Evolutionary conservation across 148 eudicot species (phyloP), one percentile per base, ranked within the genome.

Genomic region (Simmondsia chinensis): DNA sequence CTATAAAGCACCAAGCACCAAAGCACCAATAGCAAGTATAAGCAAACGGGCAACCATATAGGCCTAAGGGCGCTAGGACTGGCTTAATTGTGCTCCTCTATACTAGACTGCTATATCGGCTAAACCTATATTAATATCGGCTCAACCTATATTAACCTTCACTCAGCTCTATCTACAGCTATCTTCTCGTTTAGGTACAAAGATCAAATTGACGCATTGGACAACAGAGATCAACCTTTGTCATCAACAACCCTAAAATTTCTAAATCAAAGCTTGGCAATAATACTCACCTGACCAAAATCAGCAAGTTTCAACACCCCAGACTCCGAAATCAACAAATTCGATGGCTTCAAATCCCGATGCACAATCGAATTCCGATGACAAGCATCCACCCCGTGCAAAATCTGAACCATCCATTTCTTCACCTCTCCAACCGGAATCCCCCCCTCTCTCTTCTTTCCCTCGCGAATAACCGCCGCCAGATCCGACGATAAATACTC

Each of bases 271-370:
- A 10, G 2, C 27, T 31, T 3, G 2, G n/a, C 3, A 38, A 37
- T 7, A 39, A 2, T n/a, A n/a, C 35, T 11, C 40, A 87, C 86
- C 97, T 89, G 97, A 3, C 97, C 97, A 51, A 89, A 89, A 73
- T 89, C 97, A 57, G 95, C 97, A 54, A 91, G 44, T 38, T 85
- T 91, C 33, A 91, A 70, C 10, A 85, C 70, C 9, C 97, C 97
- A 43, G 70, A 65, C n/a, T 67, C 76, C 7, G 80, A 72, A 33
- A 91, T 59, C 65, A 91, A 56, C 83, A 91, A 56, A 79, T 91
- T 91, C 0, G 76, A 45, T 0, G 97, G 97, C 60, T 91, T 91
- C 55, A 91, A 61, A 75, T 91, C 97, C 20, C 97, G 54, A 61
- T 91, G 97, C 41, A 79, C 83, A 30, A 91, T 72, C 16, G 73